phyloP scores from a whole-genome alignment of 2,329 filamentous ascomycete species.

The Trichothecium roseum region DNA sequence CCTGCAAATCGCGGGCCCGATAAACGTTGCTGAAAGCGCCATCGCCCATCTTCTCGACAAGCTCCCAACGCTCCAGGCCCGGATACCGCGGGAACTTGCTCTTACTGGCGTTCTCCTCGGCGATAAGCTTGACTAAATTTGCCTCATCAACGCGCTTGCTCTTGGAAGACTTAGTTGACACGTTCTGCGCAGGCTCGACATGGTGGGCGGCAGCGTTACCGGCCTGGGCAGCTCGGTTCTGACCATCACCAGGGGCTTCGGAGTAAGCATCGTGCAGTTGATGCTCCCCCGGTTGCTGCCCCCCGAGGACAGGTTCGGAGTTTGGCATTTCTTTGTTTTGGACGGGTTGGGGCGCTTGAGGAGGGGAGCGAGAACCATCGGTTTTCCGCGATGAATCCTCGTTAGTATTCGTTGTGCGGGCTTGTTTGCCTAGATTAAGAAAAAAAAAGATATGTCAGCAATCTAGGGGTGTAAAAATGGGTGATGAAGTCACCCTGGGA shows the following conservation, averaged over 20 bases:
- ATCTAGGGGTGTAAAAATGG: background rate
- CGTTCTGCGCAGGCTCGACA: conserved; percentile 49
- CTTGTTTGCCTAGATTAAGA: conserved; percentile 63
- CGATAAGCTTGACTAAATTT: conserved; percentile 75
- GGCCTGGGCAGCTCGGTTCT: conserved; percentile 60
- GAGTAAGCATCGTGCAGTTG: conserved; percentile 51
- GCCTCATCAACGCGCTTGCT: conserved; percentile 42
- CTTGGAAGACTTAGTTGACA: conserved; percentile 17
- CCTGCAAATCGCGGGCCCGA: conserved; percentile 65
- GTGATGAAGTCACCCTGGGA: background rate
- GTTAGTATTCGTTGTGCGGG: conserved; percentile 49
- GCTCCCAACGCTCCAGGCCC: conserved; percentile 54
- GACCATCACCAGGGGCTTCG: conserved; percentile 45
- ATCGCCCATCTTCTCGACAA: conserved; percentile 96
- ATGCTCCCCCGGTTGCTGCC: conserved; percentile 33
- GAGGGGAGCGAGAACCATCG: conserved; percentile 29
- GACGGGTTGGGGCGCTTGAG: conserved; percentile 43
- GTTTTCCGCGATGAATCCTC: conserved; percentile 43
- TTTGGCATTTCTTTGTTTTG: conserved; percentile 40
- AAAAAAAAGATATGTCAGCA: conserved; percentile 1
- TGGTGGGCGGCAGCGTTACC: conserved; percentile 54
- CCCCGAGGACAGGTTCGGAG: conserved; percentile 30
- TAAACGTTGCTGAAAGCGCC: conserved; percentile 99
- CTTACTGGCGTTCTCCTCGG: conserved; percentile 80
- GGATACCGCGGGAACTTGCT: conserved; percentile 65